Conservation (phyloP, 306 rosid genomes). For the Dryas octopetala region DNA sequence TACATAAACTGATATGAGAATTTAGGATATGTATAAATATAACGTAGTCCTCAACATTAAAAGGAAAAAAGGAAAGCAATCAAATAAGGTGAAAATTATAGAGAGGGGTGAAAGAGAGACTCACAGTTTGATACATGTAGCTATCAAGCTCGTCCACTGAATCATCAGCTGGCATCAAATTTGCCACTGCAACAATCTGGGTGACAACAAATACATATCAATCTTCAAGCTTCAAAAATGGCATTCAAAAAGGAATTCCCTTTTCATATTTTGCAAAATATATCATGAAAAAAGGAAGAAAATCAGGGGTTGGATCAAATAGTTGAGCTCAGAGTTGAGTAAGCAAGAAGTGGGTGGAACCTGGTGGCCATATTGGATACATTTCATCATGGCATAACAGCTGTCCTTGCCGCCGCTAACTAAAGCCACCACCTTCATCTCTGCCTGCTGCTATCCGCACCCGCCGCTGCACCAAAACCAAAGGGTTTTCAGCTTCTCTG, state of each 20-base stretch:
- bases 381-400: conserved; percentile 89
- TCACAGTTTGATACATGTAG: conserved; percentile 95
- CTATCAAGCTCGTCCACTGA: conserved; percentile 91
- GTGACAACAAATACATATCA: not conserved
- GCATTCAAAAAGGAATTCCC: not conserved
- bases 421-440: conserved; percentile 90
- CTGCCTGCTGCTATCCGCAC: not conserved
- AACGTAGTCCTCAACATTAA: too few species aligned
- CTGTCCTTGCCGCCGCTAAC: conserved; percentile 98
- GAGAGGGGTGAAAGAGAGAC: conserved; percentile 19
- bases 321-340: not conserved
- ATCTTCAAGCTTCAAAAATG: not conserved
- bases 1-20: not conserved
- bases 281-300: too few species aligned
- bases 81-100: not conserved
- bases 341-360: conserved; percentile 30
- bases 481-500: not conserved
- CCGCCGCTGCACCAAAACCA: not conserved
- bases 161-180: conserved; percentile 89
- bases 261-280: not conserved
- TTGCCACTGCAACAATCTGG: conserved; percentile 94
- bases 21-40: too few species aligned
- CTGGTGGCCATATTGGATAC: conserved; percentile 77
- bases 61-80: not conserved
- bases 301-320: not conserved